Conservation (phyloP, 1,139 yeast species). For the Sugiyamaella grinbergsii region DNA sequence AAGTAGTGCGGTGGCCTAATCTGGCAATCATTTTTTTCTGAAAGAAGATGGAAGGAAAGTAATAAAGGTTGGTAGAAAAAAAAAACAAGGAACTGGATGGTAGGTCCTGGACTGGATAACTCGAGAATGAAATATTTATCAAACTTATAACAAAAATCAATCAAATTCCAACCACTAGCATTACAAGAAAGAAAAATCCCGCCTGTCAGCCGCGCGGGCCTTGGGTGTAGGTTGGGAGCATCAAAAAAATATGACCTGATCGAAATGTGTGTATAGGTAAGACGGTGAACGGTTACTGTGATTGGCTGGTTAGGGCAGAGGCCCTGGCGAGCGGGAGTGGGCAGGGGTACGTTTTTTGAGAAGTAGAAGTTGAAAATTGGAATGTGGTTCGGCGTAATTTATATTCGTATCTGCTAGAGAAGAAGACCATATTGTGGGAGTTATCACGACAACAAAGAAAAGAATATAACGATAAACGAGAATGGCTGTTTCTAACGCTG, state of each 20-base stretch:
- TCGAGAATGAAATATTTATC: slow-evolving; percentile 6
- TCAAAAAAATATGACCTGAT: slow-evolving; percentile 10
- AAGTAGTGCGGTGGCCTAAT: slow-evolving; percentile 33
- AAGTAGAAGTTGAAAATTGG: not conserved
- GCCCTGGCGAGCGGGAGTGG: not conserved
- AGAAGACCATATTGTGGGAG: not conserved
- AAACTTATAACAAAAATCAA: not conserved
- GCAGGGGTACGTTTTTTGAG: not conserved
- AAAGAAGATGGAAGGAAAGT: no score
- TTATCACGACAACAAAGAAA: no score
- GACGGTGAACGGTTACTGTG: not conserved
- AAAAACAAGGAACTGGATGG: not conserved
- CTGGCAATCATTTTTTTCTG: slow-evolving; percentile 30
- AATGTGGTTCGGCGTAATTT: no score
- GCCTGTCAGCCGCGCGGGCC: slow-evolving; percentile 6
- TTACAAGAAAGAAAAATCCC: slow-evolving; percentile 9
- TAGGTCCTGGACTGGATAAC: not conserved
- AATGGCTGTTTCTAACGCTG: slow-evolving; percentile 53
- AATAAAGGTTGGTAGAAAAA: not conserved
- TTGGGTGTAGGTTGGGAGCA: slow-evolving; percentile 8
- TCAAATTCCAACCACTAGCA: slow-evolving; percentile 15
- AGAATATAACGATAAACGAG: slow-evolving; percentile 14
- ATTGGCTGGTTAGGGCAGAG: no score
- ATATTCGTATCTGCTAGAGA: no score
- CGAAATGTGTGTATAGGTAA: not conserved